Evolutionary conservation across 2,329 filamentous ascomycete genomes (phyloP), one percentile per base, ranked within the genome.

Genomic region (Herpomyces periplanetae): DNA sequence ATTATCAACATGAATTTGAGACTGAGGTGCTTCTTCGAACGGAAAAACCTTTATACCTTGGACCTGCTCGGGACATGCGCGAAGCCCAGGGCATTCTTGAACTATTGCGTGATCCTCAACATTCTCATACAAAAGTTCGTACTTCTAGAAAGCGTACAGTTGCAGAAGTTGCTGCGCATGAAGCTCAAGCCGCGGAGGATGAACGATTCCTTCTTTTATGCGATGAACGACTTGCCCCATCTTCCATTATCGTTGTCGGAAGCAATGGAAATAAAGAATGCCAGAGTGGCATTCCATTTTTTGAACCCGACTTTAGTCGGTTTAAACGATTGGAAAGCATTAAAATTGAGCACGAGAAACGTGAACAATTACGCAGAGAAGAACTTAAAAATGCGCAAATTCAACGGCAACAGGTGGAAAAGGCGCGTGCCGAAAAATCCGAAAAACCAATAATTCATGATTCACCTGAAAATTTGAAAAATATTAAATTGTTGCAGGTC

Each of bases 251-350:
- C 9, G 47, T 50, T 22, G 47, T 47, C 2, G 40, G 45, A 6
- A 49, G 50, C 13, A 51, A 57, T 21, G 45, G 52, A n/a, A 61
- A 65, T 23, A 55, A 51, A 9, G 71, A 85, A 32, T 60, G 56
- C 5, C 57, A 66, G 25, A 53, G 56, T 14, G 60, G 55, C 9
- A 49, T 51, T 4, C 49, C 56, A n/a, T 50, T 61, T 3, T 84
- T 84, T 29, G 69, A 84, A 34, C 59, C 63, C 13, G 54, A 62
- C 11, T 88, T 91, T 34, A 71, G 80, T 28, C 57, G 65, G 14
- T 91, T 88, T 39, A 88, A 88, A 42, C 56, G 68, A 1, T 53
- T 96, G 16, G 68, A 69, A 22, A 64, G 66, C 22, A 85, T 88
- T 29, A 66, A 61, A 32, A 45, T 53, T 21, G 55, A 66, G 16